Base-by-base conservation (phyloP, 176 grass and related monocot genomes). In the Aegilops tauschii region DNA sequence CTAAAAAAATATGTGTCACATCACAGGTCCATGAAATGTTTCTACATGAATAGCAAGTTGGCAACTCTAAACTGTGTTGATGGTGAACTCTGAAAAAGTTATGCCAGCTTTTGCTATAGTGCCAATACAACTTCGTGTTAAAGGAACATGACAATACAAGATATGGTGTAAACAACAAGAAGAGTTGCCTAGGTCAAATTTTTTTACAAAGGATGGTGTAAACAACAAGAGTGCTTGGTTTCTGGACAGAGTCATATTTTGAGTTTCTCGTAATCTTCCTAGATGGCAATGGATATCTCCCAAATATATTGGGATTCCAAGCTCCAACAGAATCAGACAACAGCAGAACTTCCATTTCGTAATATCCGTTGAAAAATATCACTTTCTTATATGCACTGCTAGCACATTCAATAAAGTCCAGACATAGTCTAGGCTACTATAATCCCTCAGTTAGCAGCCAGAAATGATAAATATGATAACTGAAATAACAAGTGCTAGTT, bases 211-310 rank as follows among this genome's bases (percentile, higher is more conserved):
- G 49, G 52, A 25, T 49, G 65, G 29, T 79, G 81, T 79, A 64
- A 84, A 84, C 66, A 88, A 88, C 20, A 76, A 69, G 61, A 75
- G 78, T 34, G 34, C 6, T 39, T 45, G 25, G 8, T 66, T 65
- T 56, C 49, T 30, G 63, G 78, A 83, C 49, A 61, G 52, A 47
- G 3, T 20, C 40, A 8, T 69, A 59, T 32, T 64, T 76, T 58
- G 35, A 40, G 50, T 56, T 56, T 13, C 8, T 81, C 42, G 3
- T 76, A 39, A 70, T 47, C 64, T 35, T 83, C 16, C 20, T 61
- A 78, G 9, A 78, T 36, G 64, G 21, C 73, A 83, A 6, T 70
- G 65, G 52, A 62, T 83, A 83, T 78, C 50, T 30, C 23, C 78
- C 39, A 31, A 25, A 58, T 68, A 12, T 58, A 13, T 67, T 47